Conservation (phyloP, 2,329 filamentous ascomycete genomes). For the Nemania sp. region DNA sequence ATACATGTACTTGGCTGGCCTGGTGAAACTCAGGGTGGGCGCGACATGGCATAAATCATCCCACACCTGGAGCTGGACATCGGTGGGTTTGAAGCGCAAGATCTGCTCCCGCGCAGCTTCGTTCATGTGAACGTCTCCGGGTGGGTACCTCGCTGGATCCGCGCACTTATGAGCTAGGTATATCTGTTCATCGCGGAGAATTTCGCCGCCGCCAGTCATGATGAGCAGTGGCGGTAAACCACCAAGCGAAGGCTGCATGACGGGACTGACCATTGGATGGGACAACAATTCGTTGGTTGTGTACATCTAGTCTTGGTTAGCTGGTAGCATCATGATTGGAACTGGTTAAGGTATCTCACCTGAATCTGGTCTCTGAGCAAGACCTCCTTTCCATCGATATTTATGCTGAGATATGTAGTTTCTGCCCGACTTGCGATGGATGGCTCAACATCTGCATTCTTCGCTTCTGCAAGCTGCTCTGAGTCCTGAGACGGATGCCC, state of each 20-base stretch:
- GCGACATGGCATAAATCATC: constrained; percentile 92
- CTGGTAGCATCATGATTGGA: constrained; percentile 13
- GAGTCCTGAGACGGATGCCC: constrained; percentile 31
- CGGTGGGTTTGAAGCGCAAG: constrained; percentile 75
- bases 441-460: constrained; percentile 18
- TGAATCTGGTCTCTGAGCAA: constrained; percentile 91
- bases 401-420: constrained; percentile 60
- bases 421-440: constrained; percentile 30
- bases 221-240: constrained; percentile 88
- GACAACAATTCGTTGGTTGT: constrained; percentile 82
- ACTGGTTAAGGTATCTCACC: constrained; percentile 48
- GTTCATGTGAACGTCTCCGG: constrained; percentile 65
- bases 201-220: constrained; percentile 84
- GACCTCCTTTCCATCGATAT: constrained; percentile 71
- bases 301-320: constrained; percentile 56
- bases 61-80: constrained; percentile 95
- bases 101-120: constrained; percentile 64
- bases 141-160: constrained; percentile 76
- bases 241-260: constrained; percentile 85
- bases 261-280: constrained; percentile 88
- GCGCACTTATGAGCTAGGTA: constrained; percentile 95
- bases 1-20: constrained; percentile 97
- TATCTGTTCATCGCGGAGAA: constrained; percentile 91
- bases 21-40: constrained; percentile 91
- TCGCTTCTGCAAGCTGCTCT: constrained; percentile 21